Evolutionary conservation across 2,329 filamentous ascomycete species (phyloP), one percentile per base, ranked within the genome.

Genomic region (Pseudocercospora crystallina): DNA sequence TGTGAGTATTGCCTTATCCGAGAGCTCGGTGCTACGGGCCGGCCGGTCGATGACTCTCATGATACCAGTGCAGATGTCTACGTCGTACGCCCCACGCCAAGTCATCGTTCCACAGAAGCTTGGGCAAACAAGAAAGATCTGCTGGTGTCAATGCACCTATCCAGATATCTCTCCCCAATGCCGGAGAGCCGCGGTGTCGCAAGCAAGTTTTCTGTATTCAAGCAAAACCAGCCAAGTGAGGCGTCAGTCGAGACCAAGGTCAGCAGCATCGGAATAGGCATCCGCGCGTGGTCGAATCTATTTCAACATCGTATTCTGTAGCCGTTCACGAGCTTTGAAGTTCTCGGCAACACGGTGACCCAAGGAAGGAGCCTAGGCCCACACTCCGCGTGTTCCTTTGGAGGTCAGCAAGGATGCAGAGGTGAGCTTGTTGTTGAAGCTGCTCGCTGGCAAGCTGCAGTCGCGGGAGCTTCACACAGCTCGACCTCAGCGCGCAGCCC

Each of bases 311-410:
- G 20, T 26, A 26, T 26, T 7, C 20, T 26, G n/a, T 33, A 32
- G 26, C 12, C 10, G n/a, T 43, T 43, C 40, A 43, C 40, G 40
- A 43, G 40, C 40, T 26, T 26, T 26, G 20, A 7, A 26, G 20
- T 7, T 26, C 20, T 26, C 20, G 20, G 20, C 20, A n/a, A n/a
- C n/a, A n/a, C n/a, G n/a, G n/a, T n/a, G n/a, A 26, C 20, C 20
- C 20, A 3, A 26, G 7, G 20, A 26, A 26, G 20, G 20, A 31
- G 40, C 40, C 26, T 43, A 32, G 40, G 33, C 40, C 40, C 40
- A 33, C 40, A 32, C 36, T 33, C n/a, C 40, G 40, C 40, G 40
- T 43, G 40, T 41, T 41, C 38, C 38, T 41, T 29, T n/a, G 20
- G 20, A 26, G 17, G 38, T n/a, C 38, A 41, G 38, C 38, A 41